Percentiles rank a stretch among this genome's conserved stretches.
phyloP scores from a whole-genome alignment of 192 early-diverging fungal species.

The Podila horticola region DNA sequence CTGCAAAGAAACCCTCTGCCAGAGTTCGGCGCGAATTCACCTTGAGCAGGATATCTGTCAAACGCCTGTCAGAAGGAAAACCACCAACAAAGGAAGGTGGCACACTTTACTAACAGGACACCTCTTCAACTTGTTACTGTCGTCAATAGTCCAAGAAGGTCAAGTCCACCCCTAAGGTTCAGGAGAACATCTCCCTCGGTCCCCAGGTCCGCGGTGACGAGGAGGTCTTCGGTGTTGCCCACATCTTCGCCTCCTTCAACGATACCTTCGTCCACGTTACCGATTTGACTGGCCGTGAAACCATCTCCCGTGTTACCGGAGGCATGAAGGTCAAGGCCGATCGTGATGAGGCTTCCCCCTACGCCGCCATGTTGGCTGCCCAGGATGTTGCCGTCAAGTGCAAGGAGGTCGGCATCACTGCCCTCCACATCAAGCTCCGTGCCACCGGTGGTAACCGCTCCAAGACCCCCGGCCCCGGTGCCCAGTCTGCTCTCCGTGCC shows the following conservation, averaged over 20 bases:
- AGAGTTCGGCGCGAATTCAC: too few relatives aligned
- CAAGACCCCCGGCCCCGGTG: slow-evolving; percentile 99
- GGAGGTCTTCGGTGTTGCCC: slow-evolving; percentile 99
- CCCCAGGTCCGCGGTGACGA: slow-evolving; percentile 98
- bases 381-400: slow-evolving; percentile 98
- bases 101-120: not conserved
- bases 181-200: slow-evolving; percentile 94
- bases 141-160: slow-evolving; percentile 70
- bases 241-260: slow-evolving; percentile 99
- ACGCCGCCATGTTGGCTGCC: slow-evolving; percentile 99
- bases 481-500: slow-evolving; percentile 97
- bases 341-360: slow-evolving; percentile 99
- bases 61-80: too few relatives aligned
- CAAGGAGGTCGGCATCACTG: slow-evolving; percentile 99
- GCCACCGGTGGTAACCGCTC: slow-evolving; percentile 99
- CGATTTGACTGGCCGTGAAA: slow-evolving; percentile 99
- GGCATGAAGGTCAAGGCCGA: slow-evolving; percentile 99
- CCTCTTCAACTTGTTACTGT: not conserved
- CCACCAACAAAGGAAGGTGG: too few relatives aligned
- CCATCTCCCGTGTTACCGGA: slow-evolving; percentile 98
- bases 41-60: too few relatives aligned
- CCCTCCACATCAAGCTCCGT: slow-evolving; percentile 99
- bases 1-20: too few relatives aligned
- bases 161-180: slow-evolving; percentile 78
- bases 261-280: slow-evolving; percentile 99